A percentile compares a stretch with the other conserved stretches of the same genome.
Conservation (phyloP, 2,329 filamentous ascomycete species). For the Diaporthe capsici region DNA sequence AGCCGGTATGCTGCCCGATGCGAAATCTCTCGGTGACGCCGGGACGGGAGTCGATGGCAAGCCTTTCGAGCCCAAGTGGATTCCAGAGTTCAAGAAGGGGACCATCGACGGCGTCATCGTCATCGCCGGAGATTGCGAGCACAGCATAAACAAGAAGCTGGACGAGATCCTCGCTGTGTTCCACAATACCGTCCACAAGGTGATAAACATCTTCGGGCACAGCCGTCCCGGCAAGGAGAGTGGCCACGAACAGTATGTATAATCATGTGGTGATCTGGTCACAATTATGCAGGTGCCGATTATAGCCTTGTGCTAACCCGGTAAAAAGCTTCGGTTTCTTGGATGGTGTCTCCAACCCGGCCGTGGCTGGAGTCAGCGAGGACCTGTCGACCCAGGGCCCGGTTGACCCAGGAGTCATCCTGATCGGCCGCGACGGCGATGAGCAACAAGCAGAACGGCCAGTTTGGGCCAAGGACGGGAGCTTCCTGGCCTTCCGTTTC, state of each 20-base stretch:
- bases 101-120: constrained; percentile 54
- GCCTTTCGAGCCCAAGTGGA: constrained; percentile 47
- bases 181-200: constrained; percentile 48
- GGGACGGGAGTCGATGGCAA: constrained; percentile 18
- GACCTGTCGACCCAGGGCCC: constrained; percentile 50
- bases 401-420: constrained; percentile 52
- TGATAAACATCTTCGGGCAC: constrained; percentile 50
- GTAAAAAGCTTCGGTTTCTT: constrained; percentile 55
- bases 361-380: constrained; percentile 51
- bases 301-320: not conserved
- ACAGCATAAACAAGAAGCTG: constrained; percentile 48
- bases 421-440: constrained; percentile 55
- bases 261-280: not conserved
- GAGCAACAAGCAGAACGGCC: constrained; percentile 44
- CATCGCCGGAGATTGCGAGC: constrained; percentile 50
- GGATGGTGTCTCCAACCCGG: constrained; percentile 59
- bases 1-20: constrained; percentile 51
- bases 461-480: constrained; percentile 59
- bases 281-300: too few relatives aligned
- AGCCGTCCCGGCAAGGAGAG: constrained; percentile 51
- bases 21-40: constrained; percentile 48
- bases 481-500: constrained; percentile 60
- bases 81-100: constrained; percentile 49
- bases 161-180: constrained; percentile 51
- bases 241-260: constrained; percentile 52